phyloP scores from a whole-genome alignment of 2,329 filamentous ascomycete genomes.

The Monosporascus ibericus region DNA sequence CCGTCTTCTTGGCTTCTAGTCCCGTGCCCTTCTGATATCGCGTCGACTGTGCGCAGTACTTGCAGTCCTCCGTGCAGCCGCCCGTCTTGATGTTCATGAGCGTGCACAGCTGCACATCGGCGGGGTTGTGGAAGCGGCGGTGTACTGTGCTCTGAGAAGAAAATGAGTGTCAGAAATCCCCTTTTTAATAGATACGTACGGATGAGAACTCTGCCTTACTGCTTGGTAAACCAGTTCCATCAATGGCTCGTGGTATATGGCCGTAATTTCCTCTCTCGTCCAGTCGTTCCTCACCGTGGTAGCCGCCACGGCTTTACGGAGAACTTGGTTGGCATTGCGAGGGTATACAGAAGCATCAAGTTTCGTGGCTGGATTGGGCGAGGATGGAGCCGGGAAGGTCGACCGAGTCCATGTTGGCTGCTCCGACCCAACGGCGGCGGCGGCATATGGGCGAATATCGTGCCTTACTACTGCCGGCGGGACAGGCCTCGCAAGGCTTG shows the following conservation, averaged over 20 bases:
- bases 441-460: neutral
- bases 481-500: neutral
- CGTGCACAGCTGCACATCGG: slow-evolving; percentile 85
- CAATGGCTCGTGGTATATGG: slow-evolving; percentile 76
- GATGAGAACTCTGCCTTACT: slow-evolving; percentile 40
- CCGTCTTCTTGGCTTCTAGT: slow-evolving; percentile 72
- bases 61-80: slow-evolving; percentile 87
- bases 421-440: neutral
- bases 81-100: slow-evolving; percentile 97
- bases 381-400: neutral
- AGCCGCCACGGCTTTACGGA: slow-evolving; percentile 52
- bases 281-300: slow-evolving; percentile 62
- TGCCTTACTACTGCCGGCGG: neutral
- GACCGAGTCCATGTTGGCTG: neutral
- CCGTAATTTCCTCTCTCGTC: slow-evolving; percentile 74
- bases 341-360: neutral
- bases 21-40: slow-evolving; percentile 72
- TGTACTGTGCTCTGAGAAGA: slow-evolving; percentile 62
- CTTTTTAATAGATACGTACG: neutral
- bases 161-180: slow-evolving; percentile 1
- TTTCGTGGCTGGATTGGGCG: neutral
- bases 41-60: slow-evolving; percentile 86
- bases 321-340: slow-evolving; percentile 19
- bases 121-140: slow-evolving; percentile 77
- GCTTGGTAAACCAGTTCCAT: slow-evolving; percentile 73